These are phyloP conservation scores for Lactifluus piperatus DNA, from an alignment of 768 basidiomycete genomes.

Conservation along the genomic window DNA sequence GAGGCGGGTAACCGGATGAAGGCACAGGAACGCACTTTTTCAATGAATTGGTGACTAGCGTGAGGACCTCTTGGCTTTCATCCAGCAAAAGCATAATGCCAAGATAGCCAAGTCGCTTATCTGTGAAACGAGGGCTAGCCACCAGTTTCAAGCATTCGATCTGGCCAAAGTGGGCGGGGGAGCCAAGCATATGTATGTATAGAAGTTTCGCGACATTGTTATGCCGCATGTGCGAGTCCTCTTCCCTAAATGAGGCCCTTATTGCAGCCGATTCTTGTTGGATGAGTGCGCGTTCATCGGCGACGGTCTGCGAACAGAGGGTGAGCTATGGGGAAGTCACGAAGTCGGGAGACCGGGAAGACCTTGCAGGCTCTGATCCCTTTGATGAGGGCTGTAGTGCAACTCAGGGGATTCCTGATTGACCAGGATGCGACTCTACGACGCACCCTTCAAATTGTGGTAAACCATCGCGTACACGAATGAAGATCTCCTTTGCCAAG, in stretches of 20 bases:
- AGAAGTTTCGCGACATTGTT: constrained; percentile 97
- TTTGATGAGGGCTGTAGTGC: constrained; percentile 80
- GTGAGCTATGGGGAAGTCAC: constrained; percentile 3
- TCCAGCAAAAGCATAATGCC: constrained; percentile 97
- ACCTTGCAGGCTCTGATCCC: constrained; percentile 96
- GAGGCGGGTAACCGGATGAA: not conserved
- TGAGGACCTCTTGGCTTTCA: constrained; percentile 96
- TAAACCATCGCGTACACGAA: constrained; percentile 48
- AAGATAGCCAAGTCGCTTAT: constrained; percentile 93
- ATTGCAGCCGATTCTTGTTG: constrained; percentile 97
- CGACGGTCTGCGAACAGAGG: constrained; percentile 64
- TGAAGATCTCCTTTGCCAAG: not conserved
- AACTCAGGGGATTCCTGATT: constrained; percentile 23
- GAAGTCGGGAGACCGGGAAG: not conserved
- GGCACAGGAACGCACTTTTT: constrained; percentile 66
- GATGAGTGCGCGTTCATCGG: constrained; percentile 94
- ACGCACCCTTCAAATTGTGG: constrained; percentile 77
- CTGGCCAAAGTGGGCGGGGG: constrained; percentile 97
- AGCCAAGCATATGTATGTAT: constrained; percentile 98
- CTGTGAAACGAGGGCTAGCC: constrained; percentile 89
- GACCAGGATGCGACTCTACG: not conserved
- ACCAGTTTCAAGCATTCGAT: constrained; percentile 95
- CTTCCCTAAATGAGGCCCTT: constrained; percentile 93
- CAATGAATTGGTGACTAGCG: constrained; percentile 93
- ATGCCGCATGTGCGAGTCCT: constrained; percentile 90